phyloP scores from a whole-genome alignment of 176 grass and related monocot species.

The Pharus latifolius region DNA sequence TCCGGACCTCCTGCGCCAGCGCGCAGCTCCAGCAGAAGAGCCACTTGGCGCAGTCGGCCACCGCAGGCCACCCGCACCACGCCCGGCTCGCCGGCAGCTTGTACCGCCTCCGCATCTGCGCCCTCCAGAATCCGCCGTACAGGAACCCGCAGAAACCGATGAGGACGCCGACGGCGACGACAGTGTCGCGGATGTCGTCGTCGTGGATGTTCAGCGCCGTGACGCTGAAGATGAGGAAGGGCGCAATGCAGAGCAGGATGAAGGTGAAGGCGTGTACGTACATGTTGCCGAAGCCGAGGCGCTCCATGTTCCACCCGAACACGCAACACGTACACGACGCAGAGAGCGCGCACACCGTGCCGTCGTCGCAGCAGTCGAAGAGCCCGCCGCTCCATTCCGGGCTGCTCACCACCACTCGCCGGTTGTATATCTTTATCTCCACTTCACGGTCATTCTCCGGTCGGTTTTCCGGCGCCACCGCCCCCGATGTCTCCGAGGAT shows the following conservation, averaged over 20 bases:
- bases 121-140: conserved; percentile 85
- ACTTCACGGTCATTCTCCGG: not conserved
- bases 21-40: conserved; percentile 85
- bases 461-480: not conserved
- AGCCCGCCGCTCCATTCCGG: conserved; percentile 86
- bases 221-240: conserved; percentile 68
- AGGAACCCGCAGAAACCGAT: conserved; percentile 59
- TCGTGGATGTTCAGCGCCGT: conserved; percentile 68
- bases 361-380: conserved; percentile 82
- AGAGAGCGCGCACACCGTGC: conserved; percentile 53
- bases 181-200: conserved; percentile 25
- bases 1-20: conserved; percentile 87
- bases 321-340: conserved; percentile 74
- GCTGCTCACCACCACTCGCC: conserved; percentile 58
- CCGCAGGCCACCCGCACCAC: conserved; percentile 20
- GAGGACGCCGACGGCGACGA: conserved; percentile 45
- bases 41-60: conserved; percentile 67
- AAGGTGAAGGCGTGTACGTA: conserved; percentile 93
- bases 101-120: conserved; percentile 83
- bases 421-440: conserved; percentile 55
- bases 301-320: conserved; percentile 96
- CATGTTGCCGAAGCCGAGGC: conserved; percentile 98
- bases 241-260: conserved; percentile 45
- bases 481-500: conserved; percentile 1
- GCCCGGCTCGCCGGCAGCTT: conserved; percentile 40